Evolutionary conservation across 129 eudicot genomes (phyloP), one percentile per base, ranked within the genome.

Genomic region (Daucus carota): DNA sequence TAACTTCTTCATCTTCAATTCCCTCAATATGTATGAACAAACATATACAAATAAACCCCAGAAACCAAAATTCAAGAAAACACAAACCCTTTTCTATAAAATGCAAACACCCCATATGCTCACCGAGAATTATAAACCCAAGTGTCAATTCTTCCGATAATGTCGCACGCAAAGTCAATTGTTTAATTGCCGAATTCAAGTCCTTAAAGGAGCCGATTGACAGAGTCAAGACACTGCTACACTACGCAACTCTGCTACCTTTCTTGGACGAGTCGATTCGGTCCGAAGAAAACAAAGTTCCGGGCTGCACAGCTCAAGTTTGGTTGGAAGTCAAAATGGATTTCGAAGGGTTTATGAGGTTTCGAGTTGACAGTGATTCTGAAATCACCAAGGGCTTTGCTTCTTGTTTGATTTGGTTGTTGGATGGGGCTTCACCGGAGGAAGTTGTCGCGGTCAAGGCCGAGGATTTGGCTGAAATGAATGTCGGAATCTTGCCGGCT

Each of bases 361-460:
- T 87, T 52, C 31, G 81, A 73, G 88, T 86, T 5, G 98, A 90
- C 57, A 93, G 97, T 46, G 98, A 93, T 77, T 93, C 98, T 29
- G 98, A 93, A 73, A 90, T 93, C 60, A 90, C 96, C 0, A 90
- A 93, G 75, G 98, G 98, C 59, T 93, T 93, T 44, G 91, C 91
- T 44, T 93, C 87, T 70, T 90, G 98, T 41, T 81, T 93, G 83
- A 83, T 93, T 36, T 90, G 92, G 92, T 80, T 87, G 74, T 68
- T 93, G 45, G 97, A 93, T 59, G 98, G 98, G 13, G 98, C 87
- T 13, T 52, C 59, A 16, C 86, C 92, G 1, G 80, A 83, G 33
- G 97, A 93, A 33, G 87, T 93, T 34, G 22, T 85, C 75, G 84
- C 68, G 29, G 84, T 90, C 62, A 84, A 76, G 73, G 78, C 76